Evolutionary conservation across 2,329 filamentous ascomycete genomes (phyloP), one percentile per base, ranked within the genome.

Genomic region (Emergomyces orientalis): DNA sequence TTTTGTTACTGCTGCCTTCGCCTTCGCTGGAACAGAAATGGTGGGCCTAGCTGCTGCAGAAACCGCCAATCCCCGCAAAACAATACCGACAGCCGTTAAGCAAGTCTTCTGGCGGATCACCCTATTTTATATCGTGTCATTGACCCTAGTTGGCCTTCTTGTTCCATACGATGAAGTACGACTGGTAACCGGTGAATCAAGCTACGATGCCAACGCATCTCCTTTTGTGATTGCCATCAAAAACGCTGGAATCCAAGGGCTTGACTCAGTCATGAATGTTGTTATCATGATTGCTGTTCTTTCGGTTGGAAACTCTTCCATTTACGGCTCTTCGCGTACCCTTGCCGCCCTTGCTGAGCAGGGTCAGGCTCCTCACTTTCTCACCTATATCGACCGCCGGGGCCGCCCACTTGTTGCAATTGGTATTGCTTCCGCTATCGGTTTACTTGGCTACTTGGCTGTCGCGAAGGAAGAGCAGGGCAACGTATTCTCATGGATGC

Each of bases 401-500:
- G 89, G 89, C 32, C 81, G 84, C 0, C 82, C 82, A 0, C 75
- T 82, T 82, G 68, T 82, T 73, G 73, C 88, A 74, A 68, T 92
- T 52, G 70, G 89, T 1, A 79, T 90, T 58, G 87, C 89, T 17
- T 91, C 91, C 66, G 76, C 85, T 1, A 87, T 88, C 62, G 88
- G 92, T 39, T 80, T 94, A 41, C 80, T 97, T 8, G 84, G 88
- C 51, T 97, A 88, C 78, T 83, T 96, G 60, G 88, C 88, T 65
- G 86, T 88, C 62, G 81, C 86, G 0, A 74, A 77, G 34, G 49
- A 61, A 2, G 74, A 84, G 66, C 82, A 88, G 69, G 78, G 78
- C 19, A 76, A 81, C 37, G 86, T 90, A 5, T 89, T 96, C 67
- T 82, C 84, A 70, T 96, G 92, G 91, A 69, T 80, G 49, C 73